Conservation (phyloP, 2,329 filamentous ascomycete genomes). For the Xylariales sp. region DNA sequence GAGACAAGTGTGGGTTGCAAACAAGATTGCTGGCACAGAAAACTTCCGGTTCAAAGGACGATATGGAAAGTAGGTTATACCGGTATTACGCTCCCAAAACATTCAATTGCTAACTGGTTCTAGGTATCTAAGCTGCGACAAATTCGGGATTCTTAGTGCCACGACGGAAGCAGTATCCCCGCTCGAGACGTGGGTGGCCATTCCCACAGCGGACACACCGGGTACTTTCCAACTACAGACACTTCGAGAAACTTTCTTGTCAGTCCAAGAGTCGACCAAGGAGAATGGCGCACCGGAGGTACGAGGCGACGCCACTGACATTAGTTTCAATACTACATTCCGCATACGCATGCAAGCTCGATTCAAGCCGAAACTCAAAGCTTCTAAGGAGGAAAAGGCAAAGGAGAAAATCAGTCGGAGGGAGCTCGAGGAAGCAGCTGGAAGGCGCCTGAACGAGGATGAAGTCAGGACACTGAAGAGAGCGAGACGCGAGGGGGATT, state of each 20-base stretch:
- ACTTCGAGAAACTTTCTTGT: slow-evolving; percentile 65
- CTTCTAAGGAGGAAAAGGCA: slow-evolving; percentile 77
- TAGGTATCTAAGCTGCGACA: slow-evolving; percentile 83
- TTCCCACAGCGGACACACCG: slow-evolving; percentile 59
- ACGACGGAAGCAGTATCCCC: slow-evolving; percentile 76
- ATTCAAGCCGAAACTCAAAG: slow-evolving; percentile 82
- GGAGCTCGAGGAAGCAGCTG: slow-evolving; percentile 79
- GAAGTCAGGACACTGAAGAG: slow-evolving; percentile 81
- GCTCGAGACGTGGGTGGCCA: slow-evolving; percentile 75
- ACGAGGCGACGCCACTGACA: slow-evolving; percentile 68
- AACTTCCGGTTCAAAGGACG: slow-evolving; percentile 83
- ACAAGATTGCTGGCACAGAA: slow-evolving; percentile 76
- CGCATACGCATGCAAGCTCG: slow-evolving; percentile 90
- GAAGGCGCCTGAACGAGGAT: slow-evolving; percentile 72
- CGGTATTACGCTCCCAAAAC: background rate
- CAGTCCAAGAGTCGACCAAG: slow-evolving; percentile 51
- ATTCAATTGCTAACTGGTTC: slow-evolving; percentile 9
- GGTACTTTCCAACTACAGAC: slow-evolving; percentile 75
- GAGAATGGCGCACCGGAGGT: slow-evolving; percentile 55
- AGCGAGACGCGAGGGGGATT: slow-evolving; percentile 81
- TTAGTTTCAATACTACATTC: slow-evolving; percentile 66
- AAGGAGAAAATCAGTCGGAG: slow-evolving; percentile 79
- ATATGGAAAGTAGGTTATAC: slow-evolving; percentile 65
- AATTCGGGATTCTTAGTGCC: slow-evolving; percentile 72
- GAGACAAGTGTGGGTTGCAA: slow-evolving; percentile 91